Conservation (phyloP, 2,329 filamentous ascomycete species). For the Septoria petroselini region DNA sequence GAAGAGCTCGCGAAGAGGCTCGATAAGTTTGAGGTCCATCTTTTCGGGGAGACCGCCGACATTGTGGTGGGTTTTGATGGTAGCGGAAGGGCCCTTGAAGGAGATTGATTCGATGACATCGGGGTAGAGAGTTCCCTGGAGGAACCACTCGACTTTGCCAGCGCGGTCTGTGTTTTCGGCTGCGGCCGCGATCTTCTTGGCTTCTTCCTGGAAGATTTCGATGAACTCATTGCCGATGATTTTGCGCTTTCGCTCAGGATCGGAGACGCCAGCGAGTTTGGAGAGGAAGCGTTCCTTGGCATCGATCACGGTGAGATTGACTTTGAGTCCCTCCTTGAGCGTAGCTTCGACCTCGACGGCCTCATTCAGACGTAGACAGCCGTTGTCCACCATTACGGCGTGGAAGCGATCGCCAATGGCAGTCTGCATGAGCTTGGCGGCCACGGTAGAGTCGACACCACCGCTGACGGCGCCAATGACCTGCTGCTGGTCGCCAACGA, state of each 20-base stretch:
- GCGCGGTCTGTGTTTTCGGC: conserved; percentile 64
- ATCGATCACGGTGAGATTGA: conserved; percentile 87
- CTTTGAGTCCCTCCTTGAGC: conserved; percentile 73
- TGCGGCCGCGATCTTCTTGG: conserved; percentile 67
- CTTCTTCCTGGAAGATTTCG: conserved; percentile 78
- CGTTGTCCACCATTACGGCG: conserved; percentile 81
- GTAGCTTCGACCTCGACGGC: conserved; percentile 77
- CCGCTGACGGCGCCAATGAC: conserved; percentile 78
- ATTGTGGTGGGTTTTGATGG: conserved; percentile 73
- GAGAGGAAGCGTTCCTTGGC: conserved; percentile 73
- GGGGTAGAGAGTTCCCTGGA: conserved; percentile 82
- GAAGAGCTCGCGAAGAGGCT: conserved; percentile 76
- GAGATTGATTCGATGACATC: conserved; percentile 70
- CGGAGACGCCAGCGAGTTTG: conserved; percentile 67
- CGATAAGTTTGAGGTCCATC: conserved; percentile 68
- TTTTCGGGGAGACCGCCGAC: conserved; percentile 65
- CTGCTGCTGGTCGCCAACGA: conserved; percentile 78
- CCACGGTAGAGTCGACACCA: conserved; percentile 87
- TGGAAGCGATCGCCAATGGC: conserved; percentile 84
- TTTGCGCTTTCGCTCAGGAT: conserved; percentile 86
- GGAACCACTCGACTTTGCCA: conserved; percentile 79
- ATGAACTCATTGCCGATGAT: conserved; percentile 82
- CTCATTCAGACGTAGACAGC: conserved; percentile 81
- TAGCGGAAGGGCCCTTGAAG: conserved; percentile 68
- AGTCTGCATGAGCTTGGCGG: conserved; percentile 77